These are phyloP conservation scores for Pichia paraexigua DNA, from an alignment of 805 yeast genomes.

Conservation along the genomic window DNA sequence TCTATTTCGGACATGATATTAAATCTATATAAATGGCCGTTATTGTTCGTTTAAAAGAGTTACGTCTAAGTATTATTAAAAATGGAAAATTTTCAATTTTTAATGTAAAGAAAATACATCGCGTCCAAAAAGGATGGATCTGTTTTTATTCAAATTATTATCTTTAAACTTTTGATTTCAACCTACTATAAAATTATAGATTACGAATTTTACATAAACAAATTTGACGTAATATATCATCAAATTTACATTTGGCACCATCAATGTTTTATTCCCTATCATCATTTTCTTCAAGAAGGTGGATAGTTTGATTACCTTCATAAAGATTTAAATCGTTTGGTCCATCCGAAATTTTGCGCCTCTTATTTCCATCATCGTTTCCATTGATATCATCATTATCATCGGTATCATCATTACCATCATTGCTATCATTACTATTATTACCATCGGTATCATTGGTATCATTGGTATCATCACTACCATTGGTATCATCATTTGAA, in stretches of 20 bases:
- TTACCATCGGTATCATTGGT: background rate
- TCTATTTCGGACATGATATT: conserved; percentile 9
- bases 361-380: conserved; percentile 9
- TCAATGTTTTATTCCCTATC: background rate
- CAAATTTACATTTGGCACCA: no score
- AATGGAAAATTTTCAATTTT: background rate
- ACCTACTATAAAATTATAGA: no score
- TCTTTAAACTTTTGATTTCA: no score
- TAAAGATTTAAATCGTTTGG: background rate
- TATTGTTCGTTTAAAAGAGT: background rate
- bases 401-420: background rate
- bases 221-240: background rate
- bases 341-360: conserved; percentile 6
- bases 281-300: background rate
- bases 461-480: background rate
- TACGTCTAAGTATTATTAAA: background rate
- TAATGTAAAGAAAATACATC: background rate
- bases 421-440: conserved; percentile 1
- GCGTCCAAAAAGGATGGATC: background rate
- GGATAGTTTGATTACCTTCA: background rate
- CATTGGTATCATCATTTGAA: background rate
- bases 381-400: background rate
- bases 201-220: background rate
- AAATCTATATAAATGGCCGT: no score
- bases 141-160: no score